phyloP scores from a whole-genome alignment of 176 grass and related monocot genomes.

The Oryza meyeriana region DNA sequence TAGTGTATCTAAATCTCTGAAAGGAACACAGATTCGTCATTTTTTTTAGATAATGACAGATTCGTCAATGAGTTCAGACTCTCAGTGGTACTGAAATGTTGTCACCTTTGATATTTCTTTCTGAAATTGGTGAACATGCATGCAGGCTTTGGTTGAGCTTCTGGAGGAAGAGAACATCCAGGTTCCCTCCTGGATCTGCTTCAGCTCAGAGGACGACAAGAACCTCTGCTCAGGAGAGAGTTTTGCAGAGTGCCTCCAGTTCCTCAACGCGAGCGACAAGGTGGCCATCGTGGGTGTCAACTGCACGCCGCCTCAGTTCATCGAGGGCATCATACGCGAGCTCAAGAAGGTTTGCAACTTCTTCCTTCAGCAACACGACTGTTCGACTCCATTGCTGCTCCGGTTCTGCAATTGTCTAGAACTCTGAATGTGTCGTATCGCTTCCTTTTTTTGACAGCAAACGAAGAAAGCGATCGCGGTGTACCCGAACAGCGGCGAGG shows the following conservation, averaged over 20 bases:
- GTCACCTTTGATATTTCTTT: not conserved
- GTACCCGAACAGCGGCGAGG: constrained; percentile 79
- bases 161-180: constrained; percentile 72
- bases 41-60: not conserved
- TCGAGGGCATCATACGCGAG: constrained; percentile 59
- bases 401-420: not conserved
- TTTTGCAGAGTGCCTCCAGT: constrained; percentile 53
- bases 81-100: not conserved
- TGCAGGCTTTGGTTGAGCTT: constrained; percentile 66
- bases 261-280: constrained; percentile 57
- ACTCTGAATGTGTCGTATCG: not conserved
- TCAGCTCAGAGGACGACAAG: constrained; percentile 70
- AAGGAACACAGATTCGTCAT: not conserved
- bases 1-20: not conserved
- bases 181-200: constrained; percentile 84
- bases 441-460: constrained; percentile 34
- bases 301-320: constrained; percentile 69
- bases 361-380: not conserved
- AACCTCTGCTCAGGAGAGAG: constrained; percentile 64
- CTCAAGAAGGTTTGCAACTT: constrained; percentile 54
- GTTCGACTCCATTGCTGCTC: not conserved
- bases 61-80: not conserved
- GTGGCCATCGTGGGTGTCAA: constrained; percentile 68
- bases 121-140: not conserved
- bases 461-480: constrained; percentile 74